Evolutionary conservation across 2,329 filamentous ascomycete species (phyloP), one percentile per base, ranked within the genome.

Genomic region (Fusarium coicis): DNA sequence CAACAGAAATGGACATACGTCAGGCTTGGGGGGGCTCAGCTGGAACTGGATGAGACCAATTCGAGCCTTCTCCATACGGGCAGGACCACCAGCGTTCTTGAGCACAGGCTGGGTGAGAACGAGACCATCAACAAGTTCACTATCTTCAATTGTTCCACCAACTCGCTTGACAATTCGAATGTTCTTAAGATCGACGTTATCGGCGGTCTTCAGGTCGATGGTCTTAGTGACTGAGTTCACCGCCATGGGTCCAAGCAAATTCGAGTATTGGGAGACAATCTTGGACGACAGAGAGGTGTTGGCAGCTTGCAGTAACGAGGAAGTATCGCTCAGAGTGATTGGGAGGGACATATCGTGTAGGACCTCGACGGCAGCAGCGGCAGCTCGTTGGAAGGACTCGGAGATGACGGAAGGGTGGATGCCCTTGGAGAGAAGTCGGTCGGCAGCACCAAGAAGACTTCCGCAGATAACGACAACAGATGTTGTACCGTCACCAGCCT

Each of bases 21-120:
- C 96, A 77, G 96, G 96, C 86, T 99, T 99, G 4, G 96, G 96
- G 52, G 96, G 96, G 84, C 95, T 97, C 78, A 99, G 91, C 85
- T 99, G 96, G 89, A 99, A 99, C 83, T 99, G 96, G 76, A 99
- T 98, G 70, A 99, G 88, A 74, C 93, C 96, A 85, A 99, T 99
- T 85, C 88, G 93, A 73, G 96, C 96, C 90, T 99, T 99, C 85
- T 99, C 96, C 87, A 98, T 97, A 79, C 95, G 90, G 77, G 91
- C 89, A 60, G 96, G 96, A 10, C 96, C 96, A 79, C 95, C 93
- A 36, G 94, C 95, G 80, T 92, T 95, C 89, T 99, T 99, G 80
- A 98, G 90, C 46, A 97, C 95, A 37, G 92, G 91, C 83, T 99
- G 96, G 79, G 94, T 95, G 77, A 99, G 88, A 62, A 98, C 95